phyloP scores from a whole-genome alignment of 2,329 filamentous ascomycete species.

The Penicillium occitanis region DNA sequence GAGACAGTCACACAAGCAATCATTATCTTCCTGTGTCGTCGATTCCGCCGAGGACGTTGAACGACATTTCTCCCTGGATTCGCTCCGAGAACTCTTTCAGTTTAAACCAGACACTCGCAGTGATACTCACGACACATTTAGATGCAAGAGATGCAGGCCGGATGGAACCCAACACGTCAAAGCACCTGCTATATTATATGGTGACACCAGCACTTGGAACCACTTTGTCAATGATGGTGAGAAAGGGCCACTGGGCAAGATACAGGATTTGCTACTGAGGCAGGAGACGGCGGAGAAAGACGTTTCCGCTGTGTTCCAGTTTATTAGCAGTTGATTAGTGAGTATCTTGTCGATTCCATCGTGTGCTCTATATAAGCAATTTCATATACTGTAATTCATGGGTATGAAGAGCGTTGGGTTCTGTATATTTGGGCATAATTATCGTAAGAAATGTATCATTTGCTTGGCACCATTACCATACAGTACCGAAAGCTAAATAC shows the following conservation, averaged over 20 bases:
- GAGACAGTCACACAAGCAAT: slow-evolving; percentile 96
- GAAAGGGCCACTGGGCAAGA: slow-evolving; percentile 67
- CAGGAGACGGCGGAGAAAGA: slow-evolving; percentile 77
- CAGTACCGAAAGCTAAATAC: slow-evolving; percentile 11
- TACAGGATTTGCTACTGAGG: slow-evolving; percentile 85
- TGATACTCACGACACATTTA: slow-evolving; percentile 98
- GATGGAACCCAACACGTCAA: slow-evolving; percentile 87
- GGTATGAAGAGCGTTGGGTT: not conserved
- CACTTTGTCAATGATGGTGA: slow-evolving; percentile 81
- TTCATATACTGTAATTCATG: not conserved
- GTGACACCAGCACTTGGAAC: slow-evolving; percentile 99
- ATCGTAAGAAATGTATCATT: not conserved
- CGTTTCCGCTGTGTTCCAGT: slow-evolving; percentile 96
- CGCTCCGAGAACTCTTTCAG: slow-evolving; percentile 88
- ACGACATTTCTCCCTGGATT: slow-evolving; percentile 90
- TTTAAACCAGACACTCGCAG: slow-evolving; percentile 81
- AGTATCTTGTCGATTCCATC: not conserved
- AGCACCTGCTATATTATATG: slow-evolving; percentile 91
- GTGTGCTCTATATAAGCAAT: not conserved
- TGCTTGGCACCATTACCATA: slow-evolving; percentile 7
- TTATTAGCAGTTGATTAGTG: slow-evolving; percentile 75
- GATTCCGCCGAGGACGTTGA: slow-evolving; percentile 97
- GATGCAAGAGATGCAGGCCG: slow-evolving; percentile 89
- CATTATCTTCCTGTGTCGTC: slow-evolving; percentile 90
- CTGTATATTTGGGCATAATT: not conserved